A percentile compares a stretch with the other conserved stretches of the same genome.
These are phyloP conservation scores for Proliferodiscus dingleyae DNA, from an alignment of 2,329 filamentous ascomycete species.

Conservation along the genomic window DNA sequence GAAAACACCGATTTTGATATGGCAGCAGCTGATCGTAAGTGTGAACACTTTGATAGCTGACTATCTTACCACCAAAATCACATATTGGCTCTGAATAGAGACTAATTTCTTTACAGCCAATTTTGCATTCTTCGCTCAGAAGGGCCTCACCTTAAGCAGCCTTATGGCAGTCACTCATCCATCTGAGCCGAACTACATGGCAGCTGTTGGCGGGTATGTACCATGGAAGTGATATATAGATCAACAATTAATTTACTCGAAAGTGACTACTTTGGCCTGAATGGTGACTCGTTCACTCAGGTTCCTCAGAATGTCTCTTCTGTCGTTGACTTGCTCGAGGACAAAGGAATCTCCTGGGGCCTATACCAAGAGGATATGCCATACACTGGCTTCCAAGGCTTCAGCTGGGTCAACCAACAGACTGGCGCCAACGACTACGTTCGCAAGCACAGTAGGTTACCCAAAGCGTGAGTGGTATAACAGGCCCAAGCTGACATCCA, in stretches of 20 bases:
- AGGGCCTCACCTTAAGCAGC: conserved; percentile 58
- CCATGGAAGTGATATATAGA: conserved; percentile 5
- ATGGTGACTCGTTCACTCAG: conserved; percentile 53
- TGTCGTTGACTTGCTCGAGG: conserved; percentile 64
- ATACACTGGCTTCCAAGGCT: conserved; percentile 67
- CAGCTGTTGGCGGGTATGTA: conserved; percentile 52
- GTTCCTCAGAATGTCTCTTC: conserved; percentile 58
- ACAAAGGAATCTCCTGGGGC: conserved; percentile 60
- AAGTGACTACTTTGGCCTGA: conserved; percentile 11
- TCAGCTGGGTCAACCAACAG: conserved; percentile 56
- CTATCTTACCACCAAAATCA: too few relatives aligned
- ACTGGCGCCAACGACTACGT: conserved; percentile 71
- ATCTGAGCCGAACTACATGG: conserved; percentile 71
- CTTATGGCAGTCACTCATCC: conserved; percentile 65
- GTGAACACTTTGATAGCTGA: not conserved
- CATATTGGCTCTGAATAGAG: conserved; percentile 19
- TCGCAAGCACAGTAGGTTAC: conserved; percentile 64
- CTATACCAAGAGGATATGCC: conserved; percentile 77
- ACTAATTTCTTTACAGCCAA: conserved; percentile 40
- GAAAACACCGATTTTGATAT: conserved; percentile 70
- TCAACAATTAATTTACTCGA: not conserved
- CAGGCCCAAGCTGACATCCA: not conserved
- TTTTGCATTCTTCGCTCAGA: conserved; percentile 50
- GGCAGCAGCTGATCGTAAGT: conserved; percentile 56
- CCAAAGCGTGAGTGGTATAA: not conserved